A percentile compares a stretch with the other conserved stretches of the same genome.
These are phyloP conservation scores for Halenospora varia DNA, from an alignment of 495 filamentous ascomycete genomes.

Conservation along the genomic window DNA sequence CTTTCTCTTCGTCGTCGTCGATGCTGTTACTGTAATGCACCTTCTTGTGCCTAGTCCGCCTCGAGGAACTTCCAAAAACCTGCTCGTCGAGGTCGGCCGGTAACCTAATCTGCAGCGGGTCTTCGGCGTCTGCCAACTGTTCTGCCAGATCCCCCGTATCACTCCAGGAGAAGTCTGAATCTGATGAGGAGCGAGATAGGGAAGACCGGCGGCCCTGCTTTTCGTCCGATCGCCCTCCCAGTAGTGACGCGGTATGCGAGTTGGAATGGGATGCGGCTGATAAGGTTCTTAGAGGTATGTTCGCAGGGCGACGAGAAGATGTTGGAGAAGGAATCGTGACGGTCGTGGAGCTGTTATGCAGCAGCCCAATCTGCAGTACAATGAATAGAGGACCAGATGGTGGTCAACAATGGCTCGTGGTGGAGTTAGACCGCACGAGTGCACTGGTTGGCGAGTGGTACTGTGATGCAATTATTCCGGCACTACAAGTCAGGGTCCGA, in stretches of 20 bases:
- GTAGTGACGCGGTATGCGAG: slow-evolving; percentile 24
- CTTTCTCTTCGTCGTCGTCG: slow-evolving; percentile 25
- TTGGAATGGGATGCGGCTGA: slow-evolving; percentile 30
- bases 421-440: background rate
- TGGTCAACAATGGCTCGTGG: background rate
- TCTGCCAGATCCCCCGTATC: slow-evolving; percentile 92
- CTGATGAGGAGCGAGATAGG: slow-evolving; percentile 34
- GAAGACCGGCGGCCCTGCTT: slow-evolving; percentile 32
- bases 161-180: slow-evolving; percentile 82
- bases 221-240: slow-evolving; percentile 25
- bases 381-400: background rate
- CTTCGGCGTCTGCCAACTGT: slow-evolving; percentile 77
- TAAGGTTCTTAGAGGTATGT: slow-evolving; percentile 59
- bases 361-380: slow-evolving; percentile 48
- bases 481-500: background rate
- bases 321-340: slow-evolving; percentile 54
- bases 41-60: slow-evolving; percentile 38
- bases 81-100: slow-evolving; percentile 59
- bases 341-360: slow-evolving; percentile 53
- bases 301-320: slow-evolving; percentile 48
- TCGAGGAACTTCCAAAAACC: slow-evolving; percentile 42
- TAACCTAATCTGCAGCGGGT: slow-evolving; percentile 65
- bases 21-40: slow-evolving; percentile 39
- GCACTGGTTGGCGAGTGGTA: background rate
- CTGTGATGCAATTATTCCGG: background rate